A percentile compares a stretch with the other conserved stretches of the same genome.
These are phyloP conservation scores for Sporothrix euskadiensis DNA, from an alignment of 2,329 filamentous ascomycete species.

Conservation along the genomic window DNA sequence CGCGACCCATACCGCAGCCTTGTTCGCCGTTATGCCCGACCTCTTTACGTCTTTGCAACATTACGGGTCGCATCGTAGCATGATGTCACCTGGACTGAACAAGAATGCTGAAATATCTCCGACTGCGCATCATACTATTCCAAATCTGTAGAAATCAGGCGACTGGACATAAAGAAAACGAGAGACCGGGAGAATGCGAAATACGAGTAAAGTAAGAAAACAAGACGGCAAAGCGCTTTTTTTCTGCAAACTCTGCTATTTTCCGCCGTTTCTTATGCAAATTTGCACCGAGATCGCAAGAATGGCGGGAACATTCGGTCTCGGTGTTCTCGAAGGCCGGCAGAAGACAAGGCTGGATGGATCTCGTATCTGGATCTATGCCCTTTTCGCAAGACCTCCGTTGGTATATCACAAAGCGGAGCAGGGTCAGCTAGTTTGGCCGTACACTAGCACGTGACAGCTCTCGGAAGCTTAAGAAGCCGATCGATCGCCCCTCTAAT, in stretches of 20 bases:
- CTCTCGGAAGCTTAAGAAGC: not conserved
- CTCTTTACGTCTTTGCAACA: constrained; percentile 8
- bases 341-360: not conserved
- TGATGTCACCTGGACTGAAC: constrained; percentile 3
- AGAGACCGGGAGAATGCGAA: not conserved
- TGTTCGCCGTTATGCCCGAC: not conserved
- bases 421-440: constrained; percentile 17
- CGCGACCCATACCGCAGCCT: not conserved
- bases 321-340: constrained; percentile 3
- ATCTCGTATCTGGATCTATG: not conserved
- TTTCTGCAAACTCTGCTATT: not conserved
- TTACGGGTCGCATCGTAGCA: not conserved
- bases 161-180: not conserved
- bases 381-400: not conserved
- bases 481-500: constrained; percentile 1
- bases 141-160: not conserved
- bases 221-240: not conserved
- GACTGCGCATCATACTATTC: not conserved
- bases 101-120: not conserved
- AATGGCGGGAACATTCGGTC: not conserved
- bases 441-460: constrained; percentile 20
- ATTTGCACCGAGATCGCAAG: not conserved
- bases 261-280: not conserved
- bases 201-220: constrained; percentile 1
- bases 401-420: constrained; percentile 19